Conservation (phyloP, 345 rosid genomes). For the Salix dunnii region DNA sequence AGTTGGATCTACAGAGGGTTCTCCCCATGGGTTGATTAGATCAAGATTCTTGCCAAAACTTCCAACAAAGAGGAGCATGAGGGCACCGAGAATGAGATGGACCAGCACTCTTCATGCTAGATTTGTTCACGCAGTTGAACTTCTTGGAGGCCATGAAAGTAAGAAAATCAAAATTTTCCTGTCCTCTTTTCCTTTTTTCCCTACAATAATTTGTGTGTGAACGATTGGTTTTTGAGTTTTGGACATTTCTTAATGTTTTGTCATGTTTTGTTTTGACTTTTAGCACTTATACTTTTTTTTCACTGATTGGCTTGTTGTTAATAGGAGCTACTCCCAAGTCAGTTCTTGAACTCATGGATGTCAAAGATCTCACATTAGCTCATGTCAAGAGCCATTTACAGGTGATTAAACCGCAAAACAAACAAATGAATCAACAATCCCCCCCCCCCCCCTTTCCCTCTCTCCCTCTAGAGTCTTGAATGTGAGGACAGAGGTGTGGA, state of each 20-base stretch:
- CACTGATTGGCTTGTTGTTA: neutral
- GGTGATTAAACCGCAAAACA: constrained; percentile 35
- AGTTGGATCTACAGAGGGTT: constrained; percentile 36
- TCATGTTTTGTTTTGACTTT: neutral
- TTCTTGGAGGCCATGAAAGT: constrained; percentile 96
- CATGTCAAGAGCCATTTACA: constrained; percentile 93
- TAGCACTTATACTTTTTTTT: neutral
- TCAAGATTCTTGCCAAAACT: constrained; percentile 66
- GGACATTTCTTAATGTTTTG: neutral
- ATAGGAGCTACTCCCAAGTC: constrained; percentile 92
- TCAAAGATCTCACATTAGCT: constrained; percentile 83
- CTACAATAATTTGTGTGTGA: neutral
- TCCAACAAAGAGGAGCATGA: constrained; percentile 72
- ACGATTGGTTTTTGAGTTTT: neutral
- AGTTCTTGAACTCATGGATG: constrained; percentile 88
- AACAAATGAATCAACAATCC: neutral
- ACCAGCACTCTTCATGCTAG: constrained; percentile 82
- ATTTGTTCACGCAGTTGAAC: constrained; percentile 86
- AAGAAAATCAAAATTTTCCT: constrained; percentile 5
- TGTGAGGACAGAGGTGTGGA: neutral
- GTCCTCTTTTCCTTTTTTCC: neutral
- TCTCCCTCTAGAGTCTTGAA: neutral
- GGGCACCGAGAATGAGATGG: constrained; percentile 94
- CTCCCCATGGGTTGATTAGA: constrained; percentile 45
- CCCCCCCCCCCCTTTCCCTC: neutral